Evolutionary conservation across 2,329 filamentous ascomycete species (phyloP).

Genomic region (Hypomyces rosellus): DNA sequence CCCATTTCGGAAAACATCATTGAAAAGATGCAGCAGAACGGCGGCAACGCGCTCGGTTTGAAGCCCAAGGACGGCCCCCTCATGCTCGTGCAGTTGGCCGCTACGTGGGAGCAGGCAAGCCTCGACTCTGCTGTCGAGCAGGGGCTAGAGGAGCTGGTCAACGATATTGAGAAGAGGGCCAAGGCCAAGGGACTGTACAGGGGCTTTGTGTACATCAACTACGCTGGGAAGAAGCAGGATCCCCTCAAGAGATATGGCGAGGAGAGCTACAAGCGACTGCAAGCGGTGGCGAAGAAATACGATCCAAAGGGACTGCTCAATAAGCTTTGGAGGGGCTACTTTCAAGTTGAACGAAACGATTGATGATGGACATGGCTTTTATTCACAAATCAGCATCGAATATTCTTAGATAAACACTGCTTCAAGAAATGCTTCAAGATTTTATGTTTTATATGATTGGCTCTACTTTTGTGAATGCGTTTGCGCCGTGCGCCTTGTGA

Average conservation of each 20-base stretch:
- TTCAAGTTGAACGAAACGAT: constrained; percentile 12
- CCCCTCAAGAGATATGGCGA: constrained; percentile 33
- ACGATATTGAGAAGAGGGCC: constrained; percentile 21
- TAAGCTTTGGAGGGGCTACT: constrained; percentile 18
- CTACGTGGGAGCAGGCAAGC: constrained; percentile 18
- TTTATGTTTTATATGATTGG: too few species aligned
- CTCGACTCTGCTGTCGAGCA: constrained; percentile 26
- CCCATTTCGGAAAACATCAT: constrained; percentile 31
- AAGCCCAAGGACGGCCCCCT: constrained; percentile 27
- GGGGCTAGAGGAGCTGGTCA: constrained; percentile 8
- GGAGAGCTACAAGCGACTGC: constrained; percentile 24
- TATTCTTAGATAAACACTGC: too few species aligned
- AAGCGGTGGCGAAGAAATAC: constrained; percentile 18
- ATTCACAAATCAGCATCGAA: too few species aligned
- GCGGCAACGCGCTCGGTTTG: constrained; percentile 37
- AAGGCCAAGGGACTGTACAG: constrained; percentile 22
- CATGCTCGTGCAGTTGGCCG: constrained; percentile 25
- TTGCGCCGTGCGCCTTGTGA: background rate
- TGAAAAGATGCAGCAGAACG: constrained; percentile 26
- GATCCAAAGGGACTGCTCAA: constrained; percentile 23
- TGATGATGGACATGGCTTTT: background rate
- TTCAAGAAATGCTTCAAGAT: too few species aligned
- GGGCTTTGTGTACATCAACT: constrained; percentile 30
- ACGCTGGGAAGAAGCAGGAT: constrained; percentile 31
- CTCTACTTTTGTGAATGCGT: too few species aligned